These are phyloP conservation scores for Penicillium decumbens DNA, from an alignment of 2,329 filamentous ascomycete genomes.

Conservation along the genomic window DNA sequence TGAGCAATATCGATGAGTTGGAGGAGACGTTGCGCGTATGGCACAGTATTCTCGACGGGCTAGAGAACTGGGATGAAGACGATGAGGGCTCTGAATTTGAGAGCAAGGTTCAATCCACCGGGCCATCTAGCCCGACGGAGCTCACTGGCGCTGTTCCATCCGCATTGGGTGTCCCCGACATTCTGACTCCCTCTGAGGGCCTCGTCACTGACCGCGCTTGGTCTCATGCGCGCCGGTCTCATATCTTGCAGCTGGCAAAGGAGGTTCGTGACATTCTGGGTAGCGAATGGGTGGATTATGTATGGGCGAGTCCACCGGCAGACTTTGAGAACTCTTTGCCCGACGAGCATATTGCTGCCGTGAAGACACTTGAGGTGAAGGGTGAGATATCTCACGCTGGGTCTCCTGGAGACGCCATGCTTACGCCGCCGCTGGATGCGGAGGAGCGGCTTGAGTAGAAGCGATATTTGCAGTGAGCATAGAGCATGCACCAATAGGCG, in stretches of 20 bases:
- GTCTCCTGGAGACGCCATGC: constrained; percentile 15
- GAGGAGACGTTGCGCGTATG: constrained; percentile 60
- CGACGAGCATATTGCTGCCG: constrained; percentile 24
- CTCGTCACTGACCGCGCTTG: constrained; percentile 39
- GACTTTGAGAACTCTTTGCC: constrained; percentile 40
- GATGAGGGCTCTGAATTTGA: constrained; percentile 16
- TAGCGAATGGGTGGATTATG: constrained; percentile 43
- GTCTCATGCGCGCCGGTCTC: constrained; percentile 33
- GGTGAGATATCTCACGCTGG: constrained; percentile 5
- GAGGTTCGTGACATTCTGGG: constrained; percentile 40
- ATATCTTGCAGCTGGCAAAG: constrained; percentile 34
- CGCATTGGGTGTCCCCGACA: constrained; percentile 13
- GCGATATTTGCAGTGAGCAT: not conserved
- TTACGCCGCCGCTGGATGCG: constrained; percentile 33
- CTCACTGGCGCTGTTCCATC: constrained; percentile 10
- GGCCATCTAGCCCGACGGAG: constrained; percentile 3
- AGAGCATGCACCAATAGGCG: not conserved
- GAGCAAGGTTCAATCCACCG: constrained; percentile 2
- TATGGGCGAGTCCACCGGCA: constrained; percentile 41
- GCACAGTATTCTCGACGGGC: constrained; percentile 47
- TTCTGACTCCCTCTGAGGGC: constrained; percentile 36
- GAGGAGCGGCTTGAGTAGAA: constrained; percentile 22
- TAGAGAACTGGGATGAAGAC: constrained; percentile 40
- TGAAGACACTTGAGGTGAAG: constrained; percentile 10
- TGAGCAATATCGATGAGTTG: constrained; percentile 56